phyloP scores from a whole-genome alignment of 139 green algal species.

The Raphidocelis subcapitata region DNA sequence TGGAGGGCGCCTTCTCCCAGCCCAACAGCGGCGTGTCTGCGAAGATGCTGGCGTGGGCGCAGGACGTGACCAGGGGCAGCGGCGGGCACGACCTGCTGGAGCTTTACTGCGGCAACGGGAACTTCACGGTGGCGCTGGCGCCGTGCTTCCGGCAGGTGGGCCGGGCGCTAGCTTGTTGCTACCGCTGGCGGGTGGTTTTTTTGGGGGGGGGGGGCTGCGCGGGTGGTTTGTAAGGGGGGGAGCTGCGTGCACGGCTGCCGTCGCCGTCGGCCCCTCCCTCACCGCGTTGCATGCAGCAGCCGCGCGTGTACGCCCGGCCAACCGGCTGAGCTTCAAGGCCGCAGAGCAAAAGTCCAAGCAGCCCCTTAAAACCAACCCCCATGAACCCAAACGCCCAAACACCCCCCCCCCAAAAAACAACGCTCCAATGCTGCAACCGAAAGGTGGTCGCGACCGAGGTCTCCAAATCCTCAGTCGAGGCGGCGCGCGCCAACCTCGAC shows the following conservation, averaged over 20 bases:
- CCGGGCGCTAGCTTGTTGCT: not conserved
- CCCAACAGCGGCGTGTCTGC: constrained; percentile 84
- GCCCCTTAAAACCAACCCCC: no score
- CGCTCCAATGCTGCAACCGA: no score
- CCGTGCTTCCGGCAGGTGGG: constrained; percentile 70
- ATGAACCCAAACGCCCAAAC: not conserved
- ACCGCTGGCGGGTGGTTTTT: not conserved
- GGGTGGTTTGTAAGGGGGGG: no score
- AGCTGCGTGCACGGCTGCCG: no score
- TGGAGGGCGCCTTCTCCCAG: constrained; percentile 89
- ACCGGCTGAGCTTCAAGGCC: no score
- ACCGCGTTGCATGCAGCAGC: no score
- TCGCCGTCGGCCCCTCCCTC: no score
- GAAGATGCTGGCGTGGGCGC: constrained; percentile 89
- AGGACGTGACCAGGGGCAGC: constrained; percentile 43
- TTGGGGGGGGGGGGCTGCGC: not conserved
- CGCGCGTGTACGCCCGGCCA: no score
- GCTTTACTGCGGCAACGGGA: constrained; percentile 96
- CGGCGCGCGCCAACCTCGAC: constrained; percentile 60
- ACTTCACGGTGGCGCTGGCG: constrained; percentile 89
- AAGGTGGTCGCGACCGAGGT: constrained; percentile 89
- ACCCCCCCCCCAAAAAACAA: not conserved
- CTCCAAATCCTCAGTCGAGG: constrained; percentile 76
- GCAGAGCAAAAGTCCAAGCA: no score
- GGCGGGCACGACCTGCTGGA: constrained; percentile 45